phyloP scores from a whole-genome alignment of 2,329 filamentous ascomycete species.

The Podosphaera xanthii region DNA sequence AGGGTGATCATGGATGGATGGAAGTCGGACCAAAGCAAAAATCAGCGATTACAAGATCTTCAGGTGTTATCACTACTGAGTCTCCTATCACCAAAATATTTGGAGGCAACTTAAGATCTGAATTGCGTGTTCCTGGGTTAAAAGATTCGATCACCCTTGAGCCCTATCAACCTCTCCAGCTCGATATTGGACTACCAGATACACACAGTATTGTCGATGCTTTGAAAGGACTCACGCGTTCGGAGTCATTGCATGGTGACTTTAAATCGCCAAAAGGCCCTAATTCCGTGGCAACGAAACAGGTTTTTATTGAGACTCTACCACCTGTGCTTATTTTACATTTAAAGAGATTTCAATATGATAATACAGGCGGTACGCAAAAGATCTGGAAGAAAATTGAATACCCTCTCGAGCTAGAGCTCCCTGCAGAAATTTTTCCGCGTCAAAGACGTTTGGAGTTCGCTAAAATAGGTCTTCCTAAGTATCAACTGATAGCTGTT shows the following conservation, averaged over 20 bases:
- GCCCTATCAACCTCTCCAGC: constrained; percentile 79
- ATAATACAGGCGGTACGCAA: constrained; percentile 65
- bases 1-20: constrained; percentile 51
- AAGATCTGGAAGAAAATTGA: constrained; percentile 98
- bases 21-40: constrained; percentile 90
- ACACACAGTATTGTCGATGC: constrained; percentile 85
- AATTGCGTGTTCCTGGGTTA: constrained; percentile 64
- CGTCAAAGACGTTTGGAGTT: constrained; percentile 44
- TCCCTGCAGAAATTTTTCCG: constrained; percentile 74
- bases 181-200: constrained; percentile 75
- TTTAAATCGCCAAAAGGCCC: constrained; percentile 61
- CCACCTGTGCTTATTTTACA: constrained; percentile 86
- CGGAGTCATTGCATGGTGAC: constrained; percentile 67
- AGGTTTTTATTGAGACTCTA: constrained; percentile 78
- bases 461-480: constrained; percentile 47
- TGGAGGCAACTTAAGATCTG: constrained; percentile 72
- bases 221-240: constrained; percentile 58
- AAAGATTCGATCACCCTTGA: constrained; percentile 84
- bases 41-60: constrained; percentile 63
- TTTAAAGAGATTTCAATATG: constrained; percentile 92
- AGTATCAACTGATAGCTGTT: constrained; percentile 69
- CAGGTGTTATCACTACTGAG: constrained; percentile 48
- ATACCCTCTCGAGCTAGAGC: constrained; percentile 83
- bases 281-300: constrained; percentile 64
- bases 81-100: constrained; percentile 90